Evolutionary conservation across 108 stramenopile genomes (phyloP), one percentile per base, ranked within the genome.

Genomic region (Parietichytrium sp.): DNA sequence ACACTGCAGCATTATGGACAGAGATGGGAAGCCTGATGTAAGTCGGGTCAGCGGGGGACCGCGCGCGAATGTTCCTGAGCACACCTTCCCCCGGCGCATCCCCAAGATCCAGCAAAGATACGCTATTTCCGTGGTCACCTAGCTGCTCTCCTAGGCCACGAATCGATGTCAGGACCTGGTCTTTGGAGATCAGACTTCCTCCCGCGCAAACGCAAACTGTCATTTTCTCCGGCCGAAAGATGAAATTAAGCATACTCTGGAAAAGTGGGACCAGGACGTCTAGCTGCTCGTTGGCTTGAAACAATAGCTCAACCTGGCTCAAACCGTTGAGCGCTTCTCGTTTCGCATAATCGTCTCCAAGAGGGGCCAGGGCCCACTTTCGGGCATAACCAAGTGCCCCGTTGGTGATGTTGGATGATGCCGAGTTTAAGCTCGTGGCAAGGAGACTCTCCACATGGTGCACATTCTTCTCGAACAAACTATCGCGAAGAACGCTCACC

Each of bases 11-110:
- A 42, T 72, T 72, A 42, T 72, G 61, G 0, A 72, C 61, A 7
- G 61, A 72, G 42, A 72, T 72, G 38, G 61, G 45, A 72, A 72
- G 61, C 33, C 38, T 33, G 33, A 72, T 72, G 61, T 72, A 72
- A 0, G 61, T 72, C 38, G 61, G 38, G 20, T 72, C 61, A 33
- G 45, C 45, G 38, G 10, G 10, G 61, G 33, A 45, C 15, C 61
- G 33, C 16, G 61, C 20, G 10, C 20, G 38, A 42, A 72, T 72
- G 6, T n/a, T 23, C n/a, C 38, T 42, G 20, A 72, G 61, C 38
- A 72, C 25, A 42, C 61, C 61, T 6, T 10, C 61, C 10, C 20
- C 61, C 1, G 61, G 38, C 16, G 38, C 61, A 6, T 20, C 15
- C 16, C 15, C 29, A 27, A n/a, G n/a, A n/a, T 33, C 15, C 15